Evolutionary conservation across 2,329 filamentous ascomycete species (phyloP).

Genomic region (Teratosphaeriaceae sp.): DNA sequence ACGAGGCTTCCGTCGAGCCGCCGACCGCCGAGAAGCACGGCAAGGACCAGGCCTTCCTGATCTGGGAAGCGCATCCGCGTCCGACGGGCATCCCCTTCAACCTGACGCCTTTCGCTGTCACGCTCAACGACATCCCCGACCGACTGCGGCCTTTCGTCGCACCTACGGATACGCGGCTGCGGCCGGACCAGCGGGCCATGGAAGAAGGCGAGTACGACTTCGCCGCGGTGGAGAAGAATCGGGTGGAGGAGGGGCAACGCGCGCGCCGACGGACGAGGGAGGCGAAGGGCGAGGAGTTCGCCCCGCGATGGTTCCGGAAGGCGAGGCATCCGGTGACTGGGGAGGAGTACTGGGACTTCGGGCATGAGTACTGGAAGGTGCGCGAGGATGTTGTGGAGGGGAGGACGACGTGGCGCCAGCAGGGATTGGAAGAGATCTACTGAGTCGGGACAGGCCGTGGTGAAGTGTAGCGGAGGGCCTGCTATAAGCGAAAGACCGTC

Average conservation of each 20-base stretch:
- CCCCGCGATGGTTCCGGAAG: constrained; percentile 78
- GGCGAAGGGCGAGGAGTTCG: constrained; percentile 70
- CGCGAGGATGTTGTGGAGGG: constrained; percentile 60
- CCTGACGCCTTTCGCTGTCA: constrained; percentile 90
- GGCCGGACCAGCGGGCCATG: constrained; percentile 96
- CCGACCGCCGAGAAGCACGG: constrained; percentile 37
- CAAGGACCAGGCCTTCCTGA: constrained; percentile 68
- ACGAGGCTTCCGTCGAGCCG: constrained; percentile 61
- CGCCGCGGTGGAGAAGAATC: constrained; percentile 87
- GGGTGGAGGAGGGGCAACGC: constrained; percentile 87
- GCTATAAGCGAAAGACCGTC: no score
- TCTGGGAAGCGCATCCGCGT: constrained; percentile 83
- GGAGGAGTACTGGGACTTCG: constrained; percentile 86
- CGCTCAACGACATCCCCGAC: constrained; percentile 88
- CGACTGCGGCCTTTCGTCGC: constrained; percentile 69
- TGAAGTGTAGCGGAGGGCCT: no score
- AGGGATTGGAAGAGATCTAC: constrained; percentile 65
- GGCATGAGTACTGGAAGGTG: constrained; percentile 78
- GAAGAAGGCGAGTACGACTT: constrained; percentile 96
- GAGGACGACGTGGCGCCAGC: constrained; percentile 55
- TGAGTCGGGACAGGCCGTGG: no score
- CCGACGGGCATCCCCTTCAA: constrained; percentile 91
- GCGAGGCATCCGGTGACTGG: constrained; percentile 70
- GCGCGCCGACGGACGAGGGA: constrained; percentile 68
- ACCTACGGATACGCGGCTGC: constrained; percentile 86